Evolutionary conservation across 345 rosid genomes (phyloP).

Genomic region (Salix viminalis): DNA sequence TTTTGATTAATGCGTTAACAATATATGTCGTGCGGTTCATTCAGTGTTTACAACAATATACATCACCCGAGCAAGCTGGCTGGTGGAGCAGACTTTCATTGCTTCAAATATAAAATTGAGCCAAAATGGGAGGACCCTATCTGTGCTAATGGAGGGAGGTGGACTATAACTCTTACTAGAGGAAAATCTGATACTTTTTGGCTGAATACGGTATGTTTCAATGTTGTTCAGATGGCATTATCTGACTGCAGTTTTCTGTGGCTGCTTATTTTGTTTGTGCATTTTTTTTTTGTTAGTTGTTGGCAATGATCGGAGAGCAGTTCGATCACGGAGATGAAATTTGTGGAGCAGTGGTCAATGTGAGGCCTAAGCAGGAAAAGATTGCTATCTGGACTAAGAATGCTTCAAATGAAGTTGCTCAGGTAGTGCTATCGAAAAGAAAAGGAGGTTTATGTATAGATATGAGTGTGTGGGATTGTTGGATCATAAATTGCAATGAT

Average conservation of each 20-base stretch:
- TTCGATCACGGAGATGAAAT: constrained; percentile 92
- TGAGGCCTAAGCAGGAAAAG: constrained; percentile 61
- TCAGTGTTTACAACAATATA: constrained; percentile 76
- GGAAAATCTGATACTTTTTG: constrained; percentile 70
- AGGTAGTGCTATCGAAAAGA: constrained; percentile 38
- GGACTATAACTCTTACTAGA: constrained; percentile 53
- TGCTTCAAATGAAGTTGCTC: constrained; percentile 80
- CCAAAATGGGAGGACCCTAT: constrained; percentile 99
- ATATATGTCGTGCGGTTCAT: not conserved
- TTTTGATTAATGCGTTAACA: not conserved
- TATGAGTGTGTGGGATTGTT: not conserved
- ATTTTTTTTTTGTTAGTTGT: constrained; percentile 11
- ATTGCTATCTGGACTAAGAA: constrained; percentile 87
- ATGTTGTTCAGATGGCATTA: not conserved
- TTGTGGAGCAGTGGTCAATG: constrained; percentile 85
- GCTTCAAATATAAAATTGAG: constrained; percentile 83
- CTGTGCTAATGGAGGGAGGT: constrained; percentile 91
- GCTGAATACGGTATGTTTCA: constrained; percentile 61
- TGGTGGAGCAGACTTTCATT: constrained; percentile 61
- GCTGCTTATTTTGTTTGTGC: not conserved
- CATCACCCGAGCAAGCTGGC: constrained; percentile 67
- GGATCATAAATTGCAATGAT: not conserved
- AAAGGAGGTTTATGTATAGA: not conserved
- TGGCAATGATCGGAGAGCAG: constrained; percentile 92
- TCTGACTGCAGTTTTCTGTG: no score